Evolutionary conservation across 495 filamentous ascomycete species (phyloP), one percentile per base, ranked within the genome.

Genomic region (Penicillium crystallinum): DNA sequence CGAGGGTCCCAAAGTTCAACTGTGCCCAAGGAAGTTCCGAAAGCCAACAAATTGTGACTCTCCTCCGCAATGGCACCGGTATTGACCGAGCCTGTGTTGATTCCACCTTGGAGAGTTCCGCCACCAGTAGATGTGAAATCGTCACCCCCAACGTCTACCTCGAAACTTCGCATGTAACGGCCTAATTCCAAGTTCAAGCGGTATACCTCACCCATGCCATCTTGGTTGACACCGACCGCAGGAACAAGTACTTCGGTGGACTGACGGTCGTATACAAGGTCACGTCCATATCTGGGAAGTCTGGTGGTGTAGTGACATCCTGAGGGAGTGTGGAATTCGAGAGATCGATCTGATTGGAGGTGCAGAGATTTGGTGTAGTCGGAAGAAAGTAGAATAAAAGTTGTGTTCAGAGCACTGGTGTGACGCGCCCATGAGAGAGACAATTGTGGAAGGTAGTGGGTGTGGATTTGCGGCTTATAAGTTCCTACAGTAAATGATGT

Each of bases 291-390:
- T 48, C 95, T 77, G 15, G 95, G 95, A 25, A 97, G 81, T 17
- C 93, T 82, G 30, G 89, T 87, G 18, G 83, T 81, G 67, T 97
- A 89, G 63, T 97, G 91, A 52, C 88, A 88, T 55, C 91, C 95
- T 56, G 80, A 79, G 5, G 89, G 88, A 0, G 91, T 97, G 63
- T 99, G 95, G 59, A 99, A 95, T 68, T 97, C 89, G 35, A 99
- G 81, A 35, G 82, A 88, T 45, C 95, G 84, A 66, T 99, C 91
- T 49, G 81, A 85, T 64, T 99, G 95, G 25, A 99, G 75, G 64
- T 99, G 95, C 15, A 97, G 66, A 30, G 90, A 96, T 68, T 98
- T 98, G 7, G 91, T 85, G 64, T 97, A 97, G 67, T 97, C 95
- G 49, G 83, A 82, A 4, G 91, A 95, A n/a, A 97, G 84, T 8